Evolutionary conservation across 768 basidiomycete genomes (phyloP).

Genomic region (Russula foetens): DNA sequence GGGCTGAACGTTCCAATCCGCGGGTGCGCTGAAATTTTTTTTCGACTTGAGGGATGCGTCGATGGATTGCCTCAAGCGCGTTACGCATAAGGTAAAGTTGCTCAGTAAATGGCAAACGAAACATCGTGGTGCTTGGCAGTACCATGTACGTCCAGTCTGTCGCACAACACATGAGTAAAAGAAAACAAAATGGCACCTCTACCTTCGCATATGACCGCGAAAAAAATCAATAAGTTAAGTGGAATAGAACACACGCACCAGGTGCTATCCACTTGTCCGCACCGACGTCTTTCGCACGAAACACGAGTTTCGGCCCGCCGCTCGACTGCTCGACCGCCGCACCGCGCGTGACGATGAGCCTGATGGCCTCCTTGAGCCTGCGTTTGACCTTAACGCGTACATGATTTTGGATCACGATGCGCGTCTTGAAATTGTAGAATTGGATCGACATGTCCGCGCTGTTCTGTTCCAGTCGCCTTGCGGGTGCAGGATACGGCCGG

Average conservation of each 20-base stretch:
- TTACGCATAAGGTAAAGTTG: slow-evolving; percentile 5
- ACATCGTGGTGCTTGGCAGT: background rate
- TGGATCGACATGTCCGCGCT: slow-evolving; percentile 7
- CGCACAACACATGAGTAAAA: no score
- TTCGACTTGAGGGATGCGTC: background rate
- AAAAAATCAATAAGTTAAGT: no score
- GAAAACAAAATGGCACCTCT: no score
- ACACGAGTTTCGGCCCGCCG: background rate
- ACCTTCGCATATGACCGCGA: no score
- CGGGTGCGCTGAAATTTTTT: background rate
- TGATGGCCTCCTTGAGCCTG: background rate
- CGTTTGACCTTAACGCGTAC: slow-evolving; percentile 8
- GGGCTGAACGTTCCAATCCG: background rate
- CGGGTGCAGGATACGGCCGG: slow-evolving; percentile 3
- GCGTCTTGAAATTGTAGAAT: background rate
- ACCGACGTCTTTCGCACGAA: slow-evolving; percentile 8
- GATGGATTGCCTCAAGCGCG: background rate
- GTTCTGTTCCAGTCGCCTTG: background rate
- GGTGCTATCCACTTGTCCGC: slow-evolving; percentile 12
- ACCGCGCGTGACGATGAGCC: slow-evolving; percentile 11
- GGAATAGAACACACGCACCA: background rate
- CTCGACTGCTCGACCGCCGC: background rate
- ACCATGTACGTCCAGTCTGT: slow-evolving; percentile 15
- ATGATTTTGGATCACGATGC: background rate
- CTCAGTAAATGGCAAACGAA: slow-evolving; percentile 3